Conservation (phyloP, 495 filamentous ascomycete species). For the Penicillium coffeae region DNA sequence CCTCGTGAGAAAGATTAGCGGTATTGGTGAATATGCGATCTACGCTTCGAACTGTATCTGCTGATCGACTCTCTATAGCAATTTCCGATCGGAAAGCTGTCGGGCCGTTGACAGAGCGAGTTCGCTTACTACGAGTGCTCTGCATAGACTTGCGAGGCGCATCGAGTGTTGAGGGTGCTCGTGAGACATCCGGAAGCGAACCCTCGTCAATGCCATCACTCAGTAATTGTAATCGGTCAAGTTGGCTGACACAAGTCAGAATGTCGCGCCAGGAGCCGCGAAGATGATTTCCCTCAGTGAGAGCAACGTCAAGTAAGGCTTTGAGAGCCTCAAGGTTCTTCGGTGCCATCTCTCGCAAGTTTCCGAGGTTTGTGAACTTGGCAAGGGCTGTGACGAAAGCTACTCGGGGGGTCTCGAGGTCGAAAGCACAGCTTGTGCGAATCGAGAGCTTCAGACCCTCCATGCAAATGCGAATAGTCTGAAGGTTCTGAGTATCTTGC, state of each 20-base stretch:
- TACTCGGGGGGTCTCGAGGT: conserved; percentile 81
- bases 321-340: conserved; percentile 96
- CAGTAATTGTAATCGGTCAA: conserved; percentile 94
- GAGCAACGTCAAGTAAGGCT: conserved; percentile 82
- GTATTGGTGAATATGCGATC: conserved; percentile 96
- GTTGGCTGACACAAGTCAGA: conserved; percentile 90
- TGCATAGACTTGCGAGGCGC: conserved; percentile 64
- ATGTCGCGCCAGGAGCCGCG: conserved; percentile 93
- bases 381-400: conserved; percentile 93
- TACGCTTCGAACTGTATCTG: conserved; percentile 87
- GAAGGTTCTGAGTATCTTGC: conserved; percentile 86
- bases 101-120: conserved; percentile 59
- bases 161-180: conserved; percentile 54
- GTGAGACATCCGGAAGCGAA: conserved; percentile 87
- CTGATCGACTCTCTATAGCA: conserved; percentile 84
- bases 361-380: conserved; percentile 92
- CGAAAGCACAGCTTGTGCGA: conserved; percentile 87
- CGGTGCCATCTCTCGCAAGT: conserved; percentile 88
- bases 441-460: conserved; percentile 94
- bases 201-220: conserved; percentile 91
- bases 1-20: conserved; percentile 85
- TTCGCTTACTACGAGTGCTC: conserved; percentile 59
- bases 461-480: conserved; percentile 86
- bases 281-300: conserved; percentile 85
- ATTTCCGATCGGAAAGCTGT: conserved; percentile 78